Percentiles rank a stretch among this genome's conserved stretches.
Evolutionary conservation across 192 early-diverging fungal genomes (phyloP).

Genomic region (Pilaira anomala): DNA sequence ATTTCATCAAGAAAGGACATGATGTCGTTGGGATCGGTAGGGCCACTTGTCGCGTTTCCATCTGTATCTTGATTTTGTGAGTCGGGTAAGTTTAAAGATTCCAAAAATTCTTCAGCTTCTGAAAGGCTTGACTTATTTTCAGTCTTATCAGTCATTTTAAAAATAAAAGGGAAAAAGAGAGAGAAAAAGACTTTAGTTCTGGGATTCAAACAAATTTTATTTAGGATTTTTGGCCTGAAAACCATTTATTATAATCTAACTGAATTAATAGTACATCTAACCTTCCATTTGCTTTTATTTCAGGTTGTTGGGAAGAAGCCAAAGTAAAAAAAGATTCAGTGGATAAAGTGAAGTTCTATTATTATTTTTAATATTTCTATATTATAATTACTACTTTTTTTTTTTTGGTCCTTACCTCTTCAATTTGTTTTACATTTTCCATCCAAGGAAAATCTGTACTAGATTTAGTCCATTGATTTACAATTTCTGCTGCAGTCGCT

Average conservation of each 20-base stretch:
- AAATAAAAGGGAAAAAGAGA: background rate
- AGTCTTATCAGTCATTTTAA: slow-evolving; percentile 1
- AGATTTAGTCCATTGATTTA: slow-evolving; percentile 25
- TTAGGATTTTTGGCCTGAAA: background rate
- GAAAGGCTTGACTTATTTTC: slow-evolving; percentile 19
- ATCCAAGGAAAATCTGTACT: slow-evolving; percentile 14
- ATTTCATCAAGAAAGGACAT: slow-evolving; percentile 39
- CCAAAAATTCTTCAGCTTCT: slow-evolving; percentile 40
- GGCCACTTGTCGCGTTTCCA: background rate
- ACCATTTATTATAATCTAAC: slow-evolving; percentile 42
- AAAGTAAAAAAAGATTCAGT: slow-evolving; percentile 28
- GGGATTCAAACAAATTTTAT: too few relatives aligned
- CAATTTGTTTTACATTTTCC: slow-evolving; percentile 15
- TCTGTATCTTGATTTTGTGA: slow-evolving; percentile 3
- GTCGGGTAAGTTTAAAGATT: slow-evolving; percentile 30
- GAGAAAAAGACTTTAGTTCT: background rate
- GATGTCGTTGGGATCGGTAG: slow-evolving; percentile 33
- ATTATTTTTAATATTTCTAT: too few relatives aligned
- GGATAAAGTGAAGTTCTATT: slow-evolving; percentile 31
- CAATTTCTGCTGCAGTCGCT: slow-evolving; percentile 20
- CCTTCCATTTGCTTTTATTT: slow-evolving; percentile 29
- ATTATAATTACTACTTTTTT: too few relatives aligned
- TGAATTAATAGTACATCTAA: slow-evolving; percentile 38
- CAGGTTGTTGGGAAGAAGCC: slow-evolving; percentile 22
- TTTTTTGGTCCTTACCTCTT: slow-evolving; percentile 38